These are phyloP conservation scores for Psilocybe azurescens DNA, from an alignment of 768 basidiomycete species.

Conservation along the genomic window DNA sequence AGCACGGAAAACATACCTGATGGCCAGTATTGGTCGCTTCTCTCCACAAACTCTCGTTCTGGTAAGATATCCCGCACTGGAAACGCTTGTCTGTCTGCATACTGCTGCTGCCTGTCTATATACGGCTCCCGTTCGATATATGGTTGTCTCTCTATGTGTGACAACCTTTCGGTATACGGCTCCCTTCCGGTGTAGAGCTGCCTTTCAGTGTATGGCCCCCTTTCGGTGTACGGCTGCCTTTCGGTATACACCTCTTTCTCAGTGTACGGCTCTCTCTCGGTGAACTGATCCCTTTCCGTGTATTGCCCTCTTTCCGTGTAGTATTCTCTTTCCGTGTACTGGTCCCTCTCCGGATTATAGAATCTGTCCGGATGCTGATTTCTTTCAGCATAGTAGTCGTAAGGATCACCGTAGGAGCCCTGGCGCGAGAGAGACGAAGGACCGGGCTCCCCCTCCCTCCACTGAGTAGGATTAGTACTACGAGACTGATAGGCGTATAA, in stretches of 20 bases:
- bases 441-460: slow-evolving; percentile 52
- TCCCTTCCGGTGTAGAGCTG: neutral
- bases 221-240: too few species aligned
- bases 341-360: neutral
- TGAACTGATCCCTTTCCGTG: neutral
- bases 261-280: neutral
- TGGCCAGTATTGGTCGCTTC: slow-evolving; percentile 3
- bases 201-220: too few species aligned
- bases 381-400: neutral
- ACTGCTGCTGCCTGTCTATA: neutral
- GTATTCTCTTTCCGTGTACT: neutral
- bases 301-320: neutral
- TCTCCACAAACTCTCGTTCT: neutral
- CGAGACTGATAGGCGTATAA: slow-evolving; percentile 25
- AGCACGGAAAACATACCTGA: neutral
- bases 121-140: neutral
- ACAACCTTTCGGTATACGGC: neutral
- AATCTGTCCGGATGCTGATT: neutral
- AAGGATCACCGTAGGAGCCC: slow-evolving; percentile 18
- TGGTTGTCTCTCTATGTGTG: neutral
- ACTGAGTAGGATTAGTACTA: slow-evolving; percentile 29
- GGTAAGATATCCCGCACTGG: neutral
- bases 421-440: slow-evolving; percentile 37
- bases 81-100: neutral
- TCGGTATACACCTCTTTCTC: too few species aligned